Conservation (phyloP, 1,284 basidiomycete species). For the Cryptococcus hybrid region DNA sequence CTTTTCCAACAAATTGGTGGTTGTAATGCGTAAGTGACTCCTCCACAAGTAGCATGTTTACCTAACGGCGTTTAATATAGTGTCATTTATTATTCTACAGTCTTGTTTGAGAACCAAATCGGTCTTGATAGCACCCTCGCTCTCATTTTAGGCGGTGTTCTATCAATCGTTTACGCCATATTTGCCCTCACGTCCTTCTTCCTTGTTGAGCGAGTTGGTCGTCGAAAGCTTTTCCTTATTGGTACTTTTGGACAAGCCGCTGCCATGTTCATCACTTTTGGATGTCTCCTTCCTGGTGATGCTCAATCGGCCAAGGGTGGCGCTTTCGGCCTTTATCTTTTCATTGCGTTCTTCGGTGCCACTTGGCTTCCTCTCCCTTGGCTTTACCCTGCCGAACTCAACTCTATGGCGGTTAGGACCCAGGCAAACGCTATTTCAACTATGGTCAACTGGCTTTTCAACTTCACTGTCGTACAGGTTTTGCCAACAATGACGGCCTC, state of each 20-base stretch:
- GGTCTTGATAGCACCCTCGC: constrained; percentile 45
- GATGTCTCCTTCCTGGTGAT: constrained; percentile 44
- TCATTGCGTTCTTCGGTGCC: constrained; percentile 53
- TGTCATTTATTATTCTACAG: constrained; percentile 53
- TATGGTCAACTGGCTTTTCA: constrained; percentile 55
- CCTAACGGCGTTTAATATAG: not conserved
- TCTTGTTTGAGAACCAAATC: constrained; percentile 53
- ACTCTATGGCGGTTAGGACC: constrained; percentile 55
- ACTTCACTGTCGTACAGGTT: constrained; percentile 53
- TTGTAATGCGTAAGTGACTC: constrained; percentile 44
- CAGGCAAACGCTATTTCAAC: constrained; percentile 57
- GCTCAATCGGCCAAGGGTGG: constrained; percentile 45
- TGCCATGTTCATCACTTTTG: constrained; percentile 56
- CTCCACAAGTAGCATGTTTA: not conserved
- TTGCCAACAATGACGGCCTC: constrained; percentile 52
- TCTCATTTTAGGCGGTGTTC: constrained; percentile 54
- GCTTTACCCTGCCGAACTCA: constrained; percentile 58
- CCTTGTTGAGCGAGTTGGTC: constrained; percentile 54
- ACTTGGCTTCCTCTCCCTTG: constrained; percentile 53
- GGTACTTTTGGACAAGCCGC: constrained; percentile 53
- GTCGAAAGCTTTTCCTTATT: constrained; percentile 55
- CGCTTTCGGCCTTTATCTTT: constrained; percentile 56
- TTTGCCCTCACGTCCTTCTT: constrained; percentile 53
- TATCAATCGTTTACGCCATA: constrained; percentile 54
- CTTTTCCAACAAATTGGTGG: constrained; percentile 55